phyloP scores from a whole-genome alignment of 2,329 filamentous ascomycete genomes.

The Sarocladium brachiariae region DNA sequence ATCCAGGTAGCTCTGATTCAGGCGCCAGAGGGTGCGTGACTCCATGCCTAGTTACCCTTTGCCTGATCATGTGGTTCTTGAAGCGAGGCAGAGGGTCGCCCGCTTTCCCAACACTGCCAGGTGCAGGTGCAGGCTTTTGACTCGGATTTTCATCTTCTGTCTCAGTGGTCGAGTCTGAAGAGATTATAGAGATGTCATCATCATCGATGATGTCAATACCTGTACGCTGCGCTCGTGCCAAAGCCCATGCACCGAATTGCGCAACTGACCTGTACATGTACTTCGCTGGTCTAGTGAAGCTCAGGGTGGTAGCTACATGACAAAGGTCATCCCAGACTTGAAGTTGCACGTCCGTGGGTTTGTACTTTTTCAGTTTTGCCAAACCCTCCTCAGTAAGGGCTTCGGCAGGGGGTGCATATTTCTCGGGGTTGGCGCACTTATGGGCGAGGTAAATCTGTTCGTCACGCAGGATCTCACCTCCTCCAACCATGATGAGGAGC shows the following conservation, averaged over 20 bases:
- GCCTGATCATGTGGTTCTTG: slow-evolving; percentile 82
- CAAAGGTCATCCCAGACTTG: slow-evolving; percentile 96
- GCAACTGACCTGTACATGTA: slow-evolving; percentile 91
- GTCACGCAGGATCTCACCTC: slow-evolving; percentile 82
- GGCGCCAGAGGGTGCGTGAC: slow-evolving; percentile 61
- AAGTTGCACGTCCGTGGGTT: slow-evolving; percentile 83
- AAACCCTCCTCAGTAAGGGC: slow-evolving; percentile 57
- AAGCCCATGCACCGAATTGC: slow-evolving; percentile 87
- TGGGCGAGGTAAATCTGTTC: slow-evolving; percentile 95
- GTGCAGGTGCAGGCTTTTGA: not conserved
- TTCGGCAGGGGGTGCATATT: slow-evolving; percentile 63
- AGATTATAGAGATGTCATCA: slow-evolving; percentile 69
- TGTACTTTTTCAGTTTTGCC: slow-evolving; percentile 56
- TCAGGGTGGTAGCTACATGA: slow-evolving; percentile 87
- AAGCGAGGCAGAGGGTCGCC: slow-evolving; percentile 79
- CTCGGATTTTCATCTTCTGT: slow-evolving; percentile 18
- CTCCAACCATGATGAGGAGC: slow-evolving; percentile 77
- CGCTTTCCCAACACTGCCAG: slow-evolving; percentile 65
- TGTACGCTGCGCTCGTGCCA: slow-evolving; percentile 73
- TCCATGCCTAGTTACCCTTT: slow-evolving; percentile 75
- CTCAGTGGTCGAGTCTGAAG: slow-evolving; percentile 41
- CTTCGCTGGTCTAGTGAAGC: slow-evolving; percentile 92
- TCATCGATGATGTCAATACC: slow-evolving; percentile 78
- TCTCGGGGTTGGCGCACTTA: slow-evolving; percentile 78
- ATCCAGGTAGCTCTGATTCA: slow-evolving; percentile 58